Percentiles rank a stretch among this genome's conserved stretches.
Conservation (phyloP, 2,329 filamentous ascomycete genomes). For the Curvularia eragrostidis region DNA sequence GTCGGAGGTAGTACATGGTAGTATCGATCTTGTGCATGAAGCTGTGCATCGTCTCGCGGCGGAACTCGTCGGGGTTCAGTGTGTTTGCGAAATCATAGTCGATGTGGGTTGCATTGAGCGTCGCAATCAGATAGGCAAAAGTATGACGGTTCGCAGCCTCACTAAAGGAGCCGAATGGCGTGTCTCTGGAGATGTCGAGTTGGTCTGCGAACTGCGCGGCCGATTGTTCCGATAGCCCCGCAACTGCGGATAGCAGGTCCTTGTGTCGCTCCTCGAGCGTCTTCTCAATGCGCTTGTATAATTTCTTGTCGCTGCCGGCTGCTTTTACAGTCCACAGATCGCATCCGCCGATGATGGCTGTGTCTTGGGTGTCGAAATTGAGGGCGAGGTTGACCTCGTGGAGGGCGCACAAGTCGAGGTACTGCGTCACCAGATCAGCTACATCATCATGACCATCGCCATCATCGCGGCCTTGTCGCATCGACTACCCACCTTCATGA, state of each 20-base stretch:
- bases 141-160: slow-evolving; percentile 88
- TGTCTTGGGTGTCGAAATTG: slow-evolving; percentile 94
- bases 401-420: slow-evolving; percentile 87
- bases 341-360: slow-evolving; percentile 89
- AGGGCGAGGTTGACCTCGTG: slow-evolving; percentile 90
- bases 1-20: slow-evolving; percentile 84
- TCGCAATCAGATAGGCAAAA: slow-evolving; percentile 95
- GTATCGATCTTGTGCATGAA: slow-evolving; percentile 88
- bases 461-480: slow-evolving; percentile 24
- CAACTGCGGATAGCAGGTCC: slow-evolving; percentile 82
- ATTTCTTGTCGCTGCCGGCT: slow-evolving; percentile 91
- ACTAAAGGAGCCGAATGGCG: slow-evolving; percentile 88
- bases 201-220: slow-evolving; percentile 70
- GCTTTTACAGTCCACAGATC: slow-evolving; percentile 98
- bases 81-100: slow-evolving; percentile 98
- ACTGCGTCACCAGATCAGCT: slow-evolving; percentile 63
- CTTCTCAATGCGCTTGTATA: slow-evolving; percentile 94
- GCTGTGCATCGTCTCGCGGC: slow-evolving; percentile 77
- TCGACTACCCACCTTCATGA: slow-evolving; percentile 48
- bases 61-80: slow-evolving; percentile 87
- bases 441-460: slow-evolving; percentile 29
- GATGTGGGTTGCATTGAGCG: slow-evolving; percentile 91
- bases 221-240: slow-evolving; percentile 84
- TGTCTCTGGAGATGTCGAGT: slow-evolving; percentile 81
- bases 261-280: slow-evolving; percentile 91